A percentile compares a stretch with the other conserved stretches of the same genome.
These are phyloP conservation scores for Ormosia emarginata DNA, from an alignment of 306 rosid species.

Conservation along the genomic window DNA sequence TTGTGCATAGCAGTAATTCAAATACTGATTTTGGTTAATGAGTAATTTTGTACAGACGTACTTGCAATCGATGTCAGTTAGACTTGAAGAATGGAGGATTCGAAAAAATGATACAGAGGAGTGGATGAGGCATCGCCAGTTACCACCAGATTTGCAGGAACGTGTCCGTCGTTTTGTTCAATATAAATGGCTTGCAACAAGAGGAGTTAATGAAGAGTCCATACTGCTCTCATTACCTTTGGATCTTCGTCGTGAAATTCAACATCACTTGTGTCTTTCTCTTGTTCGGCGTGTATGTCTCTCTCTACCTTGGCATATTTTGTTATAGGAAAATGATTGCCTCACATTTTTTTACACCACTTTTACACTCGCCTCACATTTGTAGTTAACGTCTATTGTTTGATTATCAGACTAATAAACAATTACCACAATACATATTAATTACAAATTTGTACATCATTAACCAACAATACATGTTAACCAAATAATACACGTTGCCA, in stretches of 20 bases:
- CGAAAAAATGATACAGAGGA: conserved; percentile 79
- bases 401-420: too few species aligned
- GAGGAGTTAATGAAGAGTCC: conserved; percentile 92
- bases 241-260: conserved; percentile 89
- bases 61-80: conserved; percentile 69
- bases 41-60: conserved; percentile 43
- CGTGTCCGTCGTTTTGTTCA: conserved; percentile 84
- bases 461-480: too few species aligned
- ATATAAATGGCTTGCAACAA: conserved; percentile 78
- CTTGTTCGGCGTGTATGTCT: conserved; percentile 80
- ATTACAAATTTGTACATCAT: too few species aligned
- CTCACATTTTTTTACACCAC: too few species aligned
- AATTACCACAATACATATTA: too few species aligned
- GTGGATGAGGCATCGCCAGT: conserved; percentile 95
- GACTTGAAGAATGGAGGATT: conserved; percentile 90
- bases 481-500: too few species aligned
- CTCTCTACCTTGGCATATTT: background rate
- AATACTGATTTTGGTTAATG: conserved; percentile 13
- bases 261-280: conserved; percentile 76
- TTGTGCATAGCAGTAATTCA: background rate
- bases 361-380: too few species aligned
- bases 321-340: background rate
- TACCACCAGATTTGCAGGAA: conserved; percentile 66
- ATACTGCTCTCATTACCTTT: conserved; percentile 60
- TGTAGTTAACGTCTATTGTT: too few species aligned